Evolutionary conservation across 192 early-diverging fungal species (phyloP), one percentile per base, ranked within the genome.

Genomic region (Rhizoclosmatium sp.): DNA sequence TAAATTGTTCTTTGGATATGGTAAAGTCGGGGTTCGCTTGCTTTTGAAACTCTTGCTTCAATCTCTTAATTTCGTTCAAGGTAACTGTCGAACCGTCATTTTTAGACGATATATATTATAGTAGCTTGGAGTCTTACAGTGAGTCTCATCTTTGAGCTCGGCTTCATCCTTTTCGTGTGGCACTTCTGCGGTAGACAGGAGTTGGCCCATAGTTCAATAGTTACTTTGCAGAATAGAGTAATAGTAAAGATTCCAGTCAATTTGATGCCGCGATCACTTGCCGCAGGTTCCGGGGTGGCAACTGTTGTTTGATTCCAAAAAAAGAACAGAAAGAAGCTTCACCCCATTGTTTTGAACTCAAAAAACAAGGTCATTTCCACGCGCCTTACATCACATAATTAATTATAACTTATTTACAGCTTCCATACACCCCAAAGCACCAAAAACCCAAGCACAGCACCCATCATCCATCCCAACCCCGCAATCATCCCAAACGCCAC

Each of bases 1-100:
- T 92, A 83, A 93, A 93, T 45, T 93, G 85, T 68, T 92, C 82
- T 80, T 93, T 92, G 41, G 89, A 87, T 56, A 93, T 89, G 42
- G 86, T 87, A 77, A 47, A 69, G 7, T 74, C 76, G 72, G 82
- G 70, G 80, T 79, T 71, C 76, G 83, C 69, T 80, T 81, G 44
- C 68, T 82, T 74, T 68, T 78, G 71, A 68, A 87, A 87, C 59
- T 86, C 83, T 44, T 49, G 44, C 47, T 79, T 75, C 2, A 87
- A 46, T 67, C 71, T 83, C 54, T 84, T 62, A 60, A 87, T 85
- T 72, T 87, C 86, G 81, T 80, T 60, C 10, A 78, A 61, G 21
- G 81, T 82, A 48, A 80, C 84, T 85, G 69, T 31, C 31, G 31
- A 31, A 31, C 31, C 31, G 31, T 31, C 31, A 31, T 31, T 31